A percentile compares a stretch with the other conserved stretches of the same genome.
Conservation (phyloP, 805 yeast genomes). For the Candida ascalaphidarum region DNA sequence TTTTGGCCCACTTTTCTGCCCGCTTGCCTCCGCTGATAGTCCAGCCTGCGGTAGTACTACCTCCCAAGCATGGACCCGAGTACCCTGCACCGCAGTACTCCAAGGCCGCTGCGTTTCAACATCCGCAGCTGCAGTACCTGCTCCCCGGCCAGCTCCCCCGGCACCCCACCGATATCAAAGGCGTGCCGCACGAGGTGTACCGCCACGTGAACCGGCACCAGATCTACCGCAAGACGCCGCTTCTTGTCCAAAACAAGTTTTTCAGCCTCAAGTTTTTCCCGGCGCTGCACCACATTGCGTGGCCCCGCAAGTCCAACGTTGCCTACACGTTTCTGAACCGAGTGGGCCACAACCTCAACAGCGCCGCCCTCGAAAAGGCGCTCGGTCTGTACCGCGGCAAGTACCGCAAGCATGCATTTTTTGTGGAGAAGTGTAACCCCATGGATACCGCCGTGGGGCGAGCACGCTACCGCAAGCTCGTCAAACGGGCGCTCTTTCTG, state of each 20-base stretch:
- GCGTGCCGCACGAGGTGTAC: slow-evolving; percentile 19
- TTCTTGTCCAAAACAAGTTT: slow-evolving; percentile 10
- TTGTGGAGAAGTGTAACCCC: slow-evolving; percentile 18
- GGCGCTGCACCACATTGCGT: slow-evolving; percentile 14
- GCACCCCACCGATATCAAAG: slow-evolving; percentile 24
- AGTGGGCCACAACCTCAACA: slow-evolving; percentile 20
- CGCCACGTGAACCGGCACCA: slow-evolving; percentile 4
- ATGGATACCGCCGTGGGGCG: slow-evolving; percentile 25
- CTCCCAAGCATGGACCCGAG: neutral
- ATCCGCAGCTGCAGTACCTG: slow-evolving; percentile 1
- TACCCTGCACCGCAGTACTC: slow-evolving; percentile 1
- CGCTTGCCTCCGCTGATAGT: too few species aligned
- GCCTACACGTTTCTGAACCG: slow-evolving; percentile 25
- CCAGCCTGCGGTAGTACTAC: too few species aligned
- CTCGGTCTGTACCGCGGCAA: slow-evolving; percentile 20
- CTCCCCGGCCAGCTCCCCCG: slow-evolving; percentile 11
- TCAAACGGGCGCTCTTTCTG: slow-evolving; percentile 11
- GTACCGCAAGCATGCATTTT: slow-evolving; percentile 12
- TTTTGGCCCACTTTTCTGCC: too few species aligned
- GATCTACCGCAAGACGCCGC: slow-evolving; percentile 7
- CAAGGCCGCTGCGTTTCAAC: slow-evolving; percentile 8
- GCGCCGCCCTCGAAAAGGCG: slow-evolving; percentile 10
- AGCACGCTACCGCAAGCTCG: slow-evolving; percentile 23
- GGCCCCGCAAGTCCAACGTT: slow-evolving; percentile 27
- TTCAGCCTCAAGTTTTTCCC: slow-evolving; percentile 23